A percentile compares a stretch with the other conserved stretches of the same genome.
Conservation (phyloP, 768 basidiomycete species). For the Leucocoprinus leucothites region DNA sequence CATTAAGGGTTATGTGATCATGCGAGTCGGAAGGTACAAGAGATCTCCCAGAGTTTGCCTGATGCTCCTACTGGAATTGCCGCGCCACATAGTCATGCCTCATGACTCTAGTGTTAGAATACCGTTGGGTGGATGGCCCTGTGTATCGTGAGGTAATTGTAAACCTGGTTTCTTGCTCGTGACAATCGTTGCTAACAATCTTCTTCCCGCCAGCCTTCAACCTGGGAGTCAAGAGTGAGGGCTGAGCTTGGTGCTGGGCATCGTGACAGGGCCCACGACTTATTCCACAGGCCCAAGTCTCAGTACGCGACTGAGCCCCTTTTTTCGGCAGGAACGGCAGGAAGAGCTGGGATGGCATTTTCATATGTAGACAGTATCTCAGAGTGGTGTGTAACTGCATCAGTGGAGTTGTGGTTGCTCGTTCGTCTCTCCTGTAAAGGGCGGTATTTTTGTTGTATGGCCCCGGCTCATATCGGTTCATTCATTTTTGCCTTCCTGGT, state of each 20-base stretch:
- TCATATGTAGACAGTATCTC: slow-evolving; percentile 66
- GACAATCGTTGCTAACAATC: slow-evolving; percentile 5
- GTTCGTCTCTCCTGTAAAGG: slow-evolving; percentile 36
- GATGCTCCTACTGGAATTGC: slow-evolving; percentile 86
- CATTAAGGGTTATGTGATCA: slow-evolving; percentile 69
- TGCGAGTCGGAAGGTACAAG: slow-evolving; percentile 71
- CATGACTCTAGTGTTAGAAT: slow-evolving; percentile 44
- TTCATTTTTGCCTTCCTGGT: too few species aligned
- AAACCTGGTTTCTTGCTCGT: neutral
- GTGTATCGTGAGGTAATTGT: slow-evolving; percentile 77
- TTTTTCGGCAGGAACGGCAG: neutral
- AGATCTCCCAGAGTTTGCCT: slow-evolving; percentile 73
- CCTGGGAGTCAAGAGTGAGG: slow-evolving; percentile 94
- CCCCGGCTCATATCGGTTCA: too few species aligned
- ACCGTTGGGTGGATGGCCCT: slow-evolving; percentile 43
- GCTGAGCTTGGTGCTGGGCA: slow-evolving; percentile 83
- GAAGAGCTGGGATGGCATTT: neutral
- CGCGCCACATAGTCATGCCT: slow-evolving; percentile 83
- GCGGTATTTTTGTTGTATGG: too few species aligned
- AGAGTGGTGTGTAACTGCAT: slow-evolving; percentile 78
- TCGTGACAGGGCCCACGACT: slow-evolving; percentile 59
- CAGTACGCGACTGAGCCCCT: slow-evolving; percentile 60
- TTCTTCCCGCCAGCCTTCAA: slow-evolving; percentile 60
- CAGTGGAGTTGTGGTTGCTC: slow-evolving; percentile 74
- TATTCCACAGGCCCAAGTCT: slow-evolving; percentile 70